Percentiles rank a stretch among this genome's conserved stretches.
Conservation (phyloP, 2,329 filamentous ascomycete species). For the Trichoderma hamatum region DNA sequence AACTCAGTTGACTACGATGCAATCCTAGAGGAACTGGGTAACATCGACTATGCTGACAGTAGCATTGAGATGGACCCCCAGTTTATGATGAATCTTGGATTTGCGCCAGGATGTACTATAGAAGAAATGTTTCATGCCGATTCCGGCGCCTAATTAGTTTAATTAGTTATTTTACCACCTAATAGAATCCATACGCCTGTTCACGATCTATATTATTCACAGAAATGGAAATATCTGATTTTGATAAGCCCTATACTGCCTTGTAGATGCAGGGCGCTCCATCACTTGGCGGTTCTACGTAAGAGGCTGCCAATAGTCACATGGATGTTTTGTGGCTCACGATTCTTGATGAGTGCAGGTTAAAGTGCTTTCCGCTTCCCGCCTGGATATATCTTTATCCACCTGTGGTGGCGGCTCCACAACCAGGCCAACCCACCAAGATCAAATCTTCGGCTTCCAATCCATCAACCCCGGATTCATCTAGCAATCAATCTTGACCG, state of each 20-base stretch:
- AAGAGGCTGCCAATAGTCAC: conserved; percentile 16
- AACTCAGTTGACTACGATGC: conserved; percentile 12
- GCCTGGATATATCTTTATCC: conserved; percentile 23
- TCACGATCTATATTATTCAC: neutral
- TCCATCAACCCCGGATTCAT: conserved; percentile 18
- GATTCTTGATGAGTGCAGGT: neutral
- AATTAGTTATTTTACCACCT: neutral
- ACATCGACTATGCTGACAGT: conserved; percentile 18
- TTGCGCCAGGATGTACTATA: conserved; percentile 14
- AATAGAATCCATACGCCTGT: neutral
- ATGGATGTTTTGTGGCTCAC: neutral
- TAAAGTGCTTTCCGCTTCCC: conserved; percentile 5
- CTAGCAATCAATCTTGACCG: neutral
- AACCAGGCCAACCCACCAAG: neutral
- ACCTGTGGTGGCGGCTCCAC: conserved; percentile 16
- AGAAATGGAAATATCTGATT: neutral
- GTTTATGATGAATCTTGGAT: conserved; percentile 23
- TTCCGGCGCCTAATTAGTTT: neutral
- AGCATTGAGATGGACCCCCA: conserved; percentile 17
- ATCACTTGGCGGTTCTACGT: neutral
- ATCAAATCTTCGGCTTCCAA: conserved; percentile 4
- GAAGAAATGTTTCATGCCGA: conserved; percentile 12
- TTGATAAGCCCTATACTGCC: neutral
- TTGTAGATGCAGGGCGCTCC: neutral
- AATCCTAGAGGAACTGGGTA: conserved; percentile 21